A percentile compares a stretch with the other conserved stretches of the same genome.
These are phyloP conservation scores for Neonothopanus nambi DNA, from an alignment of 1,284 basidiomycete species.

Conservation along the genomic window DNA sequence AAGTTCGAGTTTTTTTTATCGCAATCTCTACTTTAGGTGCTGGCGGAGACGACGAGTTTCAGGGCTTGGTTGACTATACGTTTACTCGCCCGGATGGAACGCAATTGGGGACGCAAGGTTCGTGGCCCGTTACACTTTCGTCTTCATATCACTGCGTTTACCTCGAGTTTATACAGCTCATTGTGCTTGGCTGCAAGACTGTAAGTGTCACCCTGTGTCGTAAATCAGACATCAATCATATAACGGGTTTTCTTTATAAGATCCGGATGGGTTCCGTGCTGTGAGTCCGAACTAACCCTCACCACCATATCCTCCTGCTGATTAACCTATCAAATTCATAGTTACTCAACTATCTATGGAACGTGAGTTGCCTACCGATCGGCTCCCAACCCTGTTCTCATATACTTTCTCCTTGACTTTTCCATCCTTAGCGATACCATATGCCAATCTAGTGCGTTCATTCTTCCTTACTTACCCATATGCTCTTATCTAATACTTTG, in stretches of 20 bases:
- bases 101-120: constrained; percentile 68
- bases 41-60: constrained; percentile 65
- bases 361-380: constrained; percentile 35
- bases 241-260: constrained; percentile 35
- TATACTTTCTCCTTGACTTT: not conserved
- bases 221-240: constrained; percentile 8
- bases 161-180: constrained; percentile 39
- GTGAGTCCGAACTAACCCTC: constrained; percentile 26
- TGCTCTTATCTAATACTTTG: not conserved
- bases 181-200: constrained; percentile 64
- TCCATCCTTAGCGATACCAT: constrained; percentile 54
- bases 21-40: constrained; percentile 46
- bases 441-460: constrained; percentile 61
- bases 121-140: constrained; percentile 13
- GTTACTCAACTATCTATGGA: constrained; percentile 72
- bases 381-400: constrained; percentile 1
- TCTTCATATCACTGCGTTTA: not conserved
- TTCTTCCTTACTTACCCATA: not conserved
- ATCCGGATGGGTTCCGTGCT: constrained; percentile 60
- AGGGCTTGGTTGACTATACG: constrained; percentile 61
- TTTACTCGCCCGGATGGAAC: constrained; percentile 67
- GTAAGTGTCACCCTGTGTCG: constrained; percentile 34
- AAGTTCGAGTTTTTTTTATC: too few relatives aligned
- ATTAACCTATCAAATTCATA: too few relatives aligned
- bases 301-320: constrained; percentile 29